Evolutionary conservation across 345 rosid species (phyloP).

Genomic region (sweet orange (Citrus sinensis)): DVS_A1.0 CM039164.1:19826501-19827000

Average conservation of each 20-base stretch:
- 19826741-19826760: neutral
- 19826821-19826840: neutral
- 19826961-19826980: neutral
- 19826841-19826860: neutral
- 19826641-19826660: neutral
- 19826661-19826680: neutral
- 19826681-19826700: neutral
- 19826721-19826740: neutral
- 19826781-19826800: too few relatives aligned
- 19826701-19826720: neutral
- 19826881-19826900: neutral
- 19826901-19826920: neutral
- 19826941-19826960: neutral
- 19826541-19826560: neutral
- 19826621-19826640: neutral
- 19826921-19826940: neutral
- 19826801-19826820: neutral
- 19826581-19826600: neutral
- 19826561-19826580: neutral
- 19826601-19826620: neutral
- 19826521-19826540: neutral
- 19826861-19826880: neutral
- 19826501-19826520: neutral
- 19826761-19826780: neutral
- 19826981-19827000: neutral